phyloP scores from a whole-genome alignment of 768 basidiomycete species.

The Tylopilus balloui region DNA sequence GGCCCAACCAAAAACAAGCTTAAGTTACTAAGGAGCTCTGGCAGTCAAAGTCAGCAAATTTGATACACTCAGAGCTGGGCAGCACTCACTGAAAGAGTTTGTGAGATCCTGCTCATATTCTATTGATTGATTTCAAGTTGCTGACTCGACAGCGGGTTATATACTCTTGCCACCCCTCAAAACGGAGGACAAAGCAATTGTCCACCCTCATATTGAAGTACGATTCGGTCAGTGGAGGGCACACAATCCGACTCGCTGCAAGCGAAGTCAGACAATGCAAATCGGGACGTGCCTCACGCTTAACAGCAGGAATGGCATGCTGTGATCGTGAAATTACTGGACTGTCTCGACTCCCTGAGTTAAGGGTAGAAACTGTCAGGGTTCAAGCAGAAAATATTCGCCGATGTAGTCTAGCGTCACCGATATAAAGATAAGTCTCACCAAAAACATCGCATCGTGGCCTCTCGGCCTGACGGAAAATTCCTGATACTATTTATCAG shows the following conservation, averaged over 20 bases:
- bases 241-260: not conserved
- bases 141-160: slow-evolving; percentile 11
- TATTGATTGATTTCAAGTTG: not conserved
- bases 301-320: slow-evolving; percentile 5
- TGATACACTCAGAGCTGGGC: not conserved
- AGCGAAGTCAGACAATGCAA: slow-evolving; percentile 13
- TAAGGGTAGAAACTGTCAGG: not conserved
- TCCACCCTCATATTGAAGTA: slow-evolving; percentile 8
- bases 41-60: not conserved
- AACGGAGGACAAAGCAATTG: slow-evolving; percentile 24
- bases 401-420: not conserved
- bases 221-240: slow-evolving; percentile 7
- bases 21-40: slow-evolving; percentile 28
- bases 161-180: slow-evolving; percentile 27
- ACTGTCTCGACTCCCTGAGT: not conserved
- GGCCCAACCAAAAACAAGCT: slow-evolving; percentile 12
- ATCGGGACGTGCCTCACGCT: not conserved
- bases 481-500: not conserved
- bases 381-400: not conserved
- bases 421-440: slow-evolving; percentile 2
- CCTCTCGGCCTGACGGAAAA: not conserved
- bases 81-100: slow-evolving; percentile 27
- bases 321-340: not conserved
- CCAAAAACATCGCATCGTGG: not conserved
- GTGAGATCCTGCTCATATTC: slow-evolving; percentile 31